These are phyloP conservation scores for Malassezia nana DNA, from an alignment of 1,284 basidiomycete genomes.

Conservation along the genomic window DNA sequence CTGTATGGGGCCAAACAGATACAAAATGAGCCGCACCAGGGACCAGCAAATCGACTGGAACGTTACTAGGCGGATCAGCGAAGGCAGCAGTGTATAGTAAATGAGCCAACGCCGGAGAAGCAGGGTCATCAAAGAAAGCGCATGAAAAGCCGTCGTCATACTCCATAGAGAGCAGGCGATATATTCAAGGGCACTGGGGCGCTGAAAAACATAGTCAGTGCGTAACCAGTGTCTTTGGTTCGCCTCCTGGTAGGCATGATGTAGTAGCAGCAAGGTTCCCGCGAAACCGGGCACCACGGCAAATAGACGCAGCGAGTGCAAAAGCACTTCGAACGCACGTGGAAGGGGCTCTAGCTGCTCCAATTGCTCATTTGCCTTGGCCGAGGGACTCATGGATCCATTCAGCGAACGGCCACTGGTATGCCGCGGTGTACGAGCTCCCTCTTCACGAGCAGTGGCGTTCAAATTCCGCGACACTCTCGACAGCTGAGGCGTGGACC, in stretches of 20 bases:
- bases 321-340: conserved; percentile 25
- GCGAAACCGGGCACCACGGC: conserved; percentile 41
- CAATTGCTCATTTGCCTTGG: background rate
- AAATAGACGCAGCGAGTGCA: conserved; percentile 39
- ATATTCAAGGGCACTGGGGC: conserved; percentile 17
- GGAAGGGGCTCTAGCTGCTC: conserved; percentile 24
- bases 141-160: conserved; percentile 69
- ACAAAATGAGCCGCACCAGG: conserved; percentile 66
- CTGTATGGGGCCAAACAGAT: conserved; percentile 58
- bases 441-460: background rate
- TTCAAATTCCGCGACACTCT: background rate
- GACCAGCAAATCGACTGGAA: conserved; percentile 78
- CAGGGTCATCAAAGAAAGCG: conserved; percentile 65
- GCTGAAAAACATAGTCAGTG: conserved; percentile 14
- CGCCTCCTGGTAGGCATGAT: conserved; percentile 21
- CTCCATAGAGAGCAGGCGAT: conserved; percentile 37
- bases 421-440: background rate
- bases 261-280: conserved; percentile 38
- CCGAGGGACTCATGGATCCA: background rate
- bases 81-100: conserved; percentile 68
- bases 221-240: conserved; percentile 20
- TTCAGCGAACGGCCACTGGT: background rate
- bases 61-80: conserved; percentile 69
- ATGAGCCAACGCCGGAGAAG: conserved; percentile 68
- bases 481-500: background rate